Percentiles rank a stretch among this genome's conserved stretches.
Conservation (phyloP, 2,329 filamentous ascomycete genomes). For the Ceratocystis albifundus region DNA sequence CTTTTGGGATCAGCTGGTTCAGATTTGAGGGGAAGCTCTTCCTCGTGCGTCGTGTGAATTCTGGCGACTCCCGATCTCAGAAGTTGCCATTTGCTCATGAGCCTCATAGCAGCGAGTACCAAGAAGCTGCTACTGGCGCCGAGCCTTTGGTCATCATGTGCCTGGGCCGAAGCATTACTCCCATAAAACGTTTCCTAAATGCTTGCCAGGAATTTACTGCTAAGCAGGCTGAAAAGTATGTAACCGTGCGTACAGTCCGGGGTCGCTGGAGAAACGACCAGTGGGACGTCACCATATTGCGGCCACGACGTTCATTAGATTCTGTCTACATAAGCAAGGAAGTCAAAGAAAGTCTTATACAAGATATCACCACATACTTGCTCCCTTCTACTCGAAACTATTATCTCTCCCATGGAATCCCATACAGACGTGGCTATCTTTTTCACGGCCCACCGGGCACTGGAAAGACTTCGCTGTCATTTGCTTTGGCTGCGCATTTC, state of each 20-base stretch:
- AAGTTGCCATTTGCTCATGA: slow-evolving; percentile 24
- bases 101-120: slow-evolving; percentile 27
- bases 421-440: slow-evolving; percentile 63
- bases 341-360: slow-evolving; percentile 54
- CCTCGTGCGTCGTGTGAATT: slow-evolving; percentile 29
- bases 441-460: slow-evolving; percentile 67
- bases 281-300: slow-evolving; percentile 33
- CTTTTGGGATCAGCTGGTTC: slow-evolving; percentile 33
- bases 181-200: slow-evolving; percentile 29
- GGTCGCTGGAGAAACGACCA: slow-evolving; percentile 25
- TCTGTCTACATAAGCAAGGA: slow-evolving; percentile 61
- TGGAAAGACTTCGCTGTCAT: slow-evolving; percentile 58
- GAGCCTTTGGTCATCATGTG: slow-evolving; percentile 34
- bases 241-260: slow-evolving; percentile 31
- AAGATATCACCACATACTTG: slow-evolving; percentile 68
- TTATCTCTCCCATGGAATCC: slow-evolving; percentile 66
- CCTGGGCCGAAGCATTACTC: slow-evolving; percentile 30
- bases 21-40: slow-evolving; percentile 30
- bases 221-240: slow-evolving; percentile 31
- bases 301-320: slow-evolving; percentile 58
- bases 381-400: slow-evolving; percentile 57
- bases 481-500: slow-evolving; percentile 54
- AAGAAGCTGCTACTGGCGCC: slow-evolving; percentile 30
- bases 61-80: slow-evolving; percentile 16
- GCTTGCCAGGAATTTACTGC: slow-evolving; percentile 29